Base-by-base conservation (phyloP, 208 protist genomes). In the Trypanosoma vivax region DNA sequence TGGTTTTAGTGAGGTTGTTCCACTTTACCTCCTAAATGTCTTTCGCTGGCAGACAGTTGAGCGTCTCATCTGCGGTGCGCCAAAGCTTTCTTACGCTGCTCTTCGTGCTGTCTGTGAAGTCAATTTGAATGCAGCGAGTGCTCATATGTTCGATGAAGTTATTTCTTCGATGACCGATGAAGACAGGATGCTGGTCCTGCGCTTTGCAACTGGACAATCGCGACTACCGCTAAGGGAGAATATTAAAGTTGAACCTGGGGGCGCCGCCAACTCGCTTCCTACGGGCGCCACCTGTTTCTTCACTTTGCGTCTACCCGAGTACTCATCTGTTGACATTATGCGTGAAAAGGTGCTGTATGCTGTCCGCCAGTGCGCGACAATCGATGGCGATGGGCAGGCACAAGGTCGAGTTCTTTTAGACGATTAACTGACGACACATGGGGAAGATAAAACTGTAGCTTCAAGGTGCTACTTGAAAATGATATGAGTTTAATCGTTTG, bases 201-300 rank as follows among this genome's bases (percentile, higher is more conserved):
- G 85, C 31, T 95, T 95, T 56, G 86, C 79, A 16, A 95, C 88
- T 0, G 88, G 88, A 5, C 88, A 93, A 71, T 86, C 78, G 11
- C 70, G 88, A 4, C 67, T 95, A 10, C 88, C 88, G 33, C 60
- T 95, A 11, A 86, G 81, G 52, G 73, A 79, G 0, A 60, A 64
- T 27, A 95, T 96, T 29, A 95, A 94, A 58, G 84, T 96, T 41
- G 79, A 89, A 43, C 71, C 75, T 39, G 75, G 65, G 53, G 73
- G 73, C 13, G 63, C 46, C 25, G 81, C 66, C 38, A 73, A 96
- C 41, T 79, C 83, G 19, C 68, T 97, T 24, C 92, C 94, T 21
- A 88, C 88, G 0, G 90, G 87, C 46, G 82, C 83, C 53, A 98
- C 96, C 16, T 98, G 96, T 67, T 98, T 98, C 67, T 98, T 97